Base-by-base conservation (phyloP, 2,329 filamentous ascomycete species). In the Epichloe glyceriae region DNA sequence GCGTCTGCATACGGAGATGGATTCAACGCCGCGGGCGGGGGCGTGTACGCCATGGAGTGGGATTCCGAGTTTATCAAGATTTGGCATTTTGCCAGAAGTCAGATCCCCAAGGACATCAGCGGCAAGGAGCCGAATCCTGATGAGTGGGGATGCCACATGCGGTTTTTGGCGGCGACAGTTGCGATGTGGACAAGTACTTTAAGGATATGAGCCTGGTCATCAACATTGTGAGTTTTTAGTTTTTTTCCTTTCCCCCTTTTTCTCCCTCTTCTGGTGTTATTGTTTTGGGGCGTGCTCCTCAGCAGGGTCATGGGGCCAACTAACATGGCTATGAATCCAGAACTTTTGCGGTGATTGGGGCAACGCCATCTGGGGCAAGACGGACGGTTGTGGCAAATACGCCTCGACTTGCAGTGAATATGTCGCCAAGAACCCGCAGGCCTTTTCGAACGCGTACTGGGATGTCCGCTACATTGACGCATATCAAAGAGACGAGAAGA, bases 261-360 rank as follows among this genome's bases (percentile, higher is more conserved):
- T n/a, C n/a, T 17, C 11, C 5, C 12, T 11, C n/a, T 5, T 38
- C 17, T 19, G 22, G 1, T 22, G 19, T 19, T 30, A 14, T 7
- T n/a, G 14, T n/a, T n/a, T 38, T 7, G 14, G 15, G 14, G 12
- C 35, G 35, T 38, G 35, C 35, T 14, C 14, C 35, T 14, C 30
- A 11, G 30, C 1, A 30, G 8, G 8, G 8, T n/a, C 14, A 8
- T n/a, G n/a, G 15, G 22, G 34, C 10, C 6, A 12, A 17, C 43
- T 53, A 35, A 52, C 30, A 7, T 20, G 5, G 14, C 52, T 19
- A 52, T 17, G 5, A 43, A 4, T 26, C 14, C n/a, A 75, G 72
- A 73, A 86, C 48, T 88, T 93, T 63, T 93, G 88, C 61, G 87
- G 87, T 26, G 79, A 83, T 59, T 90, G 85, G 74, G 85, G 84